These are phyloP conservation scores for Coffea canephora DNA, from an alignment of 257 asterid genomes.

Conservation along the genomic window DNA sequence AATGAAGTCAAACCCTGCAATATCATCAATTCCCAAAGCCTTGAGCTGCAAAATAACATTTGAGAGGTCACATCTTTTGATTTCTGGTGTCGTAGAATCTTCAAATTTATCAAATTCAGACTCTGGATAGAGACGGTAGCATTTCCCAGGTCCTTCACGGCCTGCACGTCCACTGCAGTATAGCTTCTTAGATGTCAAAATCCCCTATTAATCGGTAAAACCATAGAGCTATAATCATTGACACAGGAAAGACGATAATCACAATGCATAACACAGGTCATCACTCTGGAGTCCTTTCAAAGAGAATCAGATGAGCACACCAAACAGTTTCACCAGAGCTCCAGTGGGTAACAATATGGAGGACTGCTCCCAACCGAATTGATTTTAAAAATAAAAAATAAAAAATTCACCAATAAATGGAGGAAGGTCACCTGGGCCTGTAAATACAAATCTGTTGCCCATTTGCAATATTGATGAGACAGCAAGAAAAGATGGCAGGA, in stretches of 20 bases:
- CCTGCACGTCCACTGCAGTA: too few relatives aligned
- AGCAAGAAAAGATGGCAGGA: background rate
- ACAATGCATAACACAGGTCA: too few relatives aligned
- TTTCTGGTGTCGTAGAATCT: slow-evolving; percentile 84
- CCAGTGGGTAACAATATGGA: too few relatives aligned
- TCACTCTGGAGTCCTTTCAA: too few relatives aligned
- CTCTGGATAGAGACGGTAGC: slow-evolving; percentile 97
- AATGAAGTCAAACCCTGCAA: slow-evolving; percentile 84
- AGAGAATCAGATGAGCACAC: too few relatives aligned
- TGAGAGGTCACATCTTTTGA: slow-evolving; percentile 87
- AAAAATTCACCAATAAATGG: background rate
- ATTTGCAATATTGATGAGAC: background rate
- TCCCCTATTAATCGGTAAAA: too few relatives aligned
- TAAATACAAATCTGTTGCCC: background rate
- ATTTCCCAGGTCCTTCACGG: slow-evolving; percentile 94
- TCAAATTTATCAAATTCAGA: slow-evolving; percentile 75
- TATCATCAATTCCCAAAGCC: slow-evolving; percentile 85
- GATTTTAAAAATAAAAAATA: background rate
- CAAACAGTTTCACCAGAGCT: too few relatives aligned
- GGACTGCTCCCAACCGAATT: background rate
- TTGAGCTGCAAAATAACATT: slow-evolving; percentile 93
- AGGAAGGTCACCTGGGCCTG: background rate
- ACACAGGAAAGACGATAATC: too few relatives aligned
- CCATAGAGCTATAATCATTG: too few relatives aligned
- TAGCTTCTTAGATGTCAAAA: too few relatives aligned